These are phyloP conservation scores for Microsporum ferrugineum DNA, from an alignment of 2,329 filamentous ascomycete species.

Conservation along the genomic window DNA sequence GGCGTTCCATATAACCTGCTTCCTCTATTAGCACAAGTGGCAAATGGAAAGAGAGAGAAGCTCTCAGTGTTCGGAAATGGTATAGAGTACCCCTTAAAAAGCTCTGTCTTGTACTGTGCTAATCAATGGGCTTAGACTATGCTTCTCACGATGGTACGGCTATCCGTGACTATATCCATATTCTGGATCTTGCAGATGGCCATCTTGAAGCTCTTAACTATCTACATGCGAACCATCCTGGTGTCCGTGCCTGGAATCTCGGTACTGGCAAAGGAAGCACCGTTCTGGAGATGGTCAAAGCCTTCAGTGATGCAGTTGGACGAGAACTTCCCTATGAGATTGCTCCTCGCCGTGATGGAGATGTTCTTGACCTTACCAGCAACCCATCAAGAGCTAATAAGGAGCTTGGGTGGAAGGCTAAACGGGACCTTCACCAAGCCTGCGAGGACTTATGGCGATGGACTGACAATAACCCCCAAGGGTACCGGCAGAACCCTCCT, in stretches of 20 bases:
- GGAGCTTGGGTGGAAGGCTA: slow-evolving; percentile 86
- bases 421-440: slow-evolving; percentile 80
- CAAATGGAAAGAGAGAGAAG: slow-evolving; percentile 88
- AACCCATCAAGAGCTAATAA: slow-evolving; percentile 77
- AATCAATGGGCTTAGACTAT: slow-evolving; percentile 56
- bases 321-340: slow-evolving; percentile 79
- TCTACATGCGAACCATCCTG: slow-evolving; percentile 70
- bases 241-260: slow-evolving; percentile 91
- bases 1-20: slow-evolving; percentile 93
- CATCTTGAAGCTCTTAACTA: slow-evolving; percentile 85
- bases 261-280: slow-evolving; percentile 91
- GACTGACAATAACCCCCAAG: slow-evolving; percentile 93
- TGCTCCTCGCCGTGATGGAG: slow-evolving; percentile 67
- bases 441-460: slow-evolving; percentile 93
- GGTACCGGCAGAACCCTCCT: slow-evolving; percentile 86
- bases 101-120: not conserved
- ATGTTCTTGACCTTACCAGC: slow-evolving; percentile 89
- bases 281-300: slow-evolving; percentile 94
- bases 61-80: slow-evolving; percentile 88
- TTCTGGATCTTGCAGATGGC: slow-evolving; percentile 75
- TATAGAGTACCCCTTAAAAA: slow-evolving; percentile 35
- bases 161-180: slow-evolving; percentile 97
- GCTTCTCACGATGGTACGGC: slow-evolving; percentile 78
- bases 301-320: slow-evolving; percentile 79
- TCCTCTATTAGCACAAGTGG: slow-evolving; percentile 87